phyloP scores from a whole-genome alignment of 257 asterid species.

The Henckelia pumila region DNA sequence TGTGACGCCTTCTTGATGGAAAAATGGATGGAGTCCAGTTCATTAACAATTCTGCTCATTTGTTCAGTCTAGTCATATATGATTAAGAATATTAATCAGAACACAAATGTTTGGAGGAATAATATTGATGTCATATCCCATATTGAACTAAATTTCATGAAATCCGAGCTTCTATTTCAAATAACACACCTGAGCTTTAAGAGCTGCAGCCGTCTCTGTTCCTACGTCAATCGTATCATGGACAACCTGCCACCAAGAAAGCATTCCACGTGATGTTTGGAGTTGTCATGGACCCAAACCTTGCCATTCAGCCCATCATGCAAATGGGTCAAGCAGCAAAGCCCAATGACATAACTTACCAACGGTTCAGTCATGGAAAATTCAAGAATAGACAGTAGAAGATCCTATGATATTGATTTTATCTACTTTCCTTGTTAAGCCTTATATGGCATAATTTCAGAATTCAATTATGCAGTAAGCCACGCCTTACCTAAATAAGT shows the following conservation, averaged over 20 bases:
- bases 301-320: too few species aligned
- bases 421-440: too few species aligned
- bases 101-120: constrained; percentile 8
- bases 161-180: constrained; percentile 19
- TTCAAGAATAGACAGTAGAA: too few species aligned
- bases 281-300: too few species aligned
- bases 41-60: constrained; percentile 96
- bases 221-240: constrained; percentile 86
- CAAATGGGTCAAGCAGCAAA: too few species aligned
- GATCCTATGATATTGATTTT: too few species aligned
- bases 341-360: too few species aligned
- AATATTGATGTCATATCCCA: constrained; percentile 20
- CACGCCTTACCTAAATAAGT: too few species aligned
- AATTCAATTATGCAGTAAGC: too few species aligned
- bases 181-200: constrained; percentile 89
- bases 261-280: constrained; percentile 23
- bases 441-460: too few species aligned
- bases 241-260: constrained; percentile 66
- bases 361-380: too few species aligned
- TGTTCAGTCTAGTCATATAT: constrained; percentile 76
- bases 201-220: constrained; percentile 94
- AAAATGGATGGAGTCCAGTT: constrained; percentile 91
- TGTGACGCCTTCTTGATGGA: constrained; percentile 94
- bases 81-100: constrained; percentile 13
- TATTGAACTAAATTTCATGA: constrained; percentile 21